Evolutionary conservation across 148 eudicot species (phyloP).

Genomic region (Rhododendron ferrugineum): DNA sequence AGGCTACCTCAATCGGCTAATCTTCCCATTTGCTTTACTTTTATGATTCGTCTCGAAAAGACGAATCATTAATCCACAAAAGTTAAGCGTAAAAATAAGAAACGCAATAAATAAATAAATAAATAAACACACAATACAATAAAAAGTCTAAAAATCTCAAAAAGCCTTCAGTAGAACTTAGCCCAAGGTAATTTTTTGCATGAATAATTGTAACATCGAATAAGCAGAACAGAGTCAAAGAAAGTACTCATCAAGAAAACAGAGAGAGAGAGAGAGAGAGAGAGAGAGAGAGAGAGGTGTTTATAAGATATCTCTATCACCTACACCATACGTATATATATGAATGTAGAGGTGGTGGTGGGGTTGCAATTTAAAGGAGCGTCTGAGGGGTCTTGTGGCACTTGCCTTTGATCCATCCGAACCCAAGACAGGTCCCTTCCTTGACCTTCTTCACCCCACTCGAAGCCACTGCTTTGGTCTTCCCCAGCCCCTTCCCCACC

Average conservation of each 20-base stretch:
- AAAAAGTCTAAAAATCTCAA: too few relatives aligned
- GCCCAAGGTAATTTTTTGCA: background rate
- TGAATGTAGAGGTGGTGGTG: too few relatives aligned
- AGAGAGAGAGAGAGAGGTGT: background rate
- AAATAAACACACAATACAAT: too few relatives aligned
- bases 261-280: background rate
- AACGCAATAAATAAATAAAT: too few relatives aligned
- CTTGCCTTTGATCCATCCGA: conserved; percentile 77
- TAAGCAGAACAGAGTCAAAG: background rate
- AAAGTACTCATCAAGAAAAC: background rate
- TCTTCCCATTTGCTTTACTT: too few relatives aligned
- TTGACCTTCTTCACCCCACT: conserved; percentile 72
- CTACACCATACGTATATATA: too few relatives aligned
- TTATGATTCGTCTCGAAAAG: too few relatives aligned
- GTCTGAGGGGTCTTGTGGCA: conserved; percentile 45
- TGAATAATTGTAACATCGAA: background rate
- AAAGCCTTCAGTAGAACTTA: too few relatives aligned
- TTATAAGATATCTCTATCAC: background rate
- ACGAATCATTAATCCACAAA: too few relatives aligned
- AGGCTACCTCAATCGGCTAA: too few relatives aligned
- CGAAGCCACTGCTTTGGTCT: conserved; percentile 68
- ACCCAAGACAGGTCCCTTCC: conserved; percentile 51
- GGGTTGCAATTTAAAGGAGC: conserved; percentile 6
- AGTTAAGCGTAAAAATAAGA: too few relatives aligned
- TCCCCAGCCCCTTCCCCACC: conserved; percentile 59